Conservation (phyloP, 352 stramenopile genomes). For the Phytophthora palmivora region DNA sequence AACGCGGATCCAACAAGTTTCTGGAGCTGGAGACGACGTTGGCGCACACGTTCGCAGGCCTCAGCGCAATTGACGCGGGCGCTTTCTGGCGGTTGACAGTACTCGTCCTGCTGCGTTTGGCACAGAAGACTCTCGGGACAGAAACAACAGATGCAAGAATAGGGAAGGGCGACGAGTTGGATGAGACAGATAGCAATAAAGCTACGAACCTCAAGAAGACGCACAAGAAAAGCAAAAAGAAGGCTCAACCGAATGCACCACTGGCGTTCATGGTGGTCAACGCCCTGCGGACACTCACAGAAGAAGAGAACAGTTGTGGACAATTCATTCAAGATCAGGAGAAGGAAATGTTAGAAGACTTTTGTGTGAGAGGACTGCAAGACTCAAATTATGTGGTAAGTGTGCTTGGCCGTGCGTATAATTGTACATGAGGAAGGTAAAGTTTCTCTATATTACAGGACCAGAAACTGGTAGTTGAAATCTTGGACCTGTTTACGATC, state of each 20-base stretch:
- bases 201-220: slow-evolving; percentile 15
- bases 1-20: slow-evolving; percentile 54
- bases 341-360: slow-evolving; percentile 37
- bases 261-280: slow-evolving; percentile 67
- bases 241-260: slow-evolving; percentile 53
- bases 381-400: slow-evolving; percentile 26
- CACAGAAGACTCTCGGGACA: slow-evolving; percentile 18
- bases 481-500: slow-evolving; percentile 60
- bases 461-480: slow-evolving; percentile 63
- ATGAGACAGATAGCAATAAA: background rate
- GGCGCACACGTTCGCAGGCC: slow-evolving; percentile 29
- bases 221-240: slow-evolving; percentile 37
- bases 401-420: background rate
- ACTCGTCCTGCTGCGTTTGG: slow-evolving; percentile 47
- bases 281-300: slow-evolving; percentile 52
- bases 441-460: slow-evolving; percentile 33
- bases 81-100: slow-evolving; percentile 51
- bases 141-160: background rate
- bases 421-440: background rate
- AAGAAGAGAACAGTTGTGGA: background rate
- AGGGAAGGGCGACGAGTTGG: background rate
- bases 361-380: slow-evolving; percentile 39
- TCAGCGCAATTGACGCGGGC: slow-evolving; percentile 7
- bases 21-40: slow-evolving; percentile 57
- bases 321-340: slow-evolving; percentile 22